Percentiles rank a stretch among this genome's conserved stretches.
phyloP scores from a whole-genome alignment of 192 early-diverging fungal species.

The Podila clonocystis region DNA sequence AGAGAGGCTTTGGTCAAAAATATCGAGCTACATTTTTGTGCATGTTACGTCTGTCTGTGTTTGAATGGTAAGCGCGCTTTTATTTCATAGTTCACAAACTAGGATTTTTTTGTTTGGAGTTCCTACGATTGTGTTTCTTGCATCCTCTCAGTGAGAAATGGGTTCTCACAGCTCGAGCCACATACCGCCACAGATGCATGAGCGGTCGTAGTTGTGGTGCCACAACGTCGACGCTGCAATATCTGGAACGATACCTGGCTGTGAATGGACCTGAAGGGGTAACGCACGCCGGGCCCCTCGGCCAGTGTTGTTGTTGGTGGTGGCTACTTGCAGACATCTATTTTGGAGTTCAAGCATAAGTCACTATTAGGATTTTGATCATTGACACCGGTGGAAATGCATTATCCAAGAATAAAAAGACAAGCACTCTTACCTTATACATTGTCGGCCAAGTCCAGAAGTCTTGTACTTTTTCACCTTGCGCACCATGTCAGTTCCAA shows the following conservation, averaged over 20 bases:
- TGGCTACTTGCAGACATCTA: conserved; percentile 43
- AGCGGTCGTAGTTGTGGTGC: conserved; percentile 49
- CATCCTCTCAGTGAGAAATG: not conserved
- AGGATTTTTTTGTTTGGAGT: not conserved
- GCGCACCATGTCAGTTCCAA: conserved; percentile 38
- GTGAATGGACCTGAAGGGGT: too few species aligned
- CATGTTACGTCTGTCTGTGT: too few species aligned
- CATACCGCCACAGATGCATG: conserved; percentile 50
- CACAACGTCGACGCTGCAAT: conserved; percentile 35
- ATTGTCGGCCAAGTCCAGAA: conserved; percentile 24
- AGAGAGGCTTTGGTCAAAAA: too few species aligned
- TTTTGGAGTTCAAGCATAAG: not conserved
- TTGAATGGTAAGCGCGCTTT: too few species aligned
- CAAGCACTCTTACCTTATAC: conserved; percentile 22
- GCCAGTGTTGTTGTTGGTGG: conserved; percentile 13
- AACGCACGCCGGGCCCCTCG: too few species aligned
- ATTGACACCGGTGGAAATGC: too few species aligned
- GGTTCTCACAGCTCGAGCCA: conserved; percentile 33
- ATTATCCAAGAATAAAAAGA: not conserved
- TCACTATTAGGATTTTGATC: not conserved
- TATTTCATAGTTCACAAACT: too few species aligned
- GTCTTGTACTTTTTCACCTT: conserved; percentile 52
- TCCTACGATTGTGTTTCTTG: not conserved
- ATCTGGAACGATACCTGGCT: conserved; percentile 20
- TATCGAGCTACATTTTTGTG: too few species aligned